Evolutionary conservation across 345 rosid genomes (phyloP).

Genomic region (Acer negundo): DNA sequence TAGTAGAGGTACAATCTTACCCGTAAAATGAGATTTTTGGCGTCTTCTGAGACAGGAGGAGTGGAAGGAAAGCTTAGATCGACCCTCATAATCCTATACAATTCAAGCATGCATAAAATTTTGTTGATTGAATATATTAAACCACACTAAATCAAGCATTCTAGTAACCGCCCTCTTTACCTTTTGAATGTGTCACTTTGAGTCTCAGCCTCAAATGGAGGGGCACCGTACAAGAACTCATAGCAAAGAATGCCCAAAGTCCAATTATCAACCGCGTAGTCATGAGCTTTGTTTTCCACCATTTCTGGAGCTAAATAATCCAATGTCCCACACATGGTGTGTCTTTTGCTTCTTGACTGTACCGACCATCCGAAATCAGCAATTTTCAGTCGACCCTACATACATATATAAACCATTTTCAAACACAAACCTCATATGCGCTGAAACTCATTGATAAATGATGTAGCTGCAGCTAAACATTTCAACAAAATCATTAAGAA

Average conservation of each 20-base stretch:
- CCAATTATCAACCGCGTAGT: constrained; percentile 95
- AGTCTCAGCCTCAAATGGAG: constrained; percentile 93
- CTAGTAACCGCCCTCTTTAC: constrained; percentile 32
- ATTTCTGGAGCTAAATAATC: constrained; percentile 97
- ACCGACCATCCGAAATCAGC: constrained; percentile 99
- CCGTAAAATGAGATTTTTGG: constrained; percentile 63
- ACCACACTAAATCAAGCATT: not conserved
- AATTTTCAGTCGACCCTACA: constrained; percentile 85
- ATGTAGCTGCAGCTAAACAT: not conserved
- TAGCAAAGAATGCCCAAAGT: constrained; percentile 88
- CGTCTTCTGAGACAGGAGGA: constrained; percentile 68
- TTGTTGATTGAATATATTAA: not conserved
- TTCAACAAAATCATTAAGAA: not conserved
- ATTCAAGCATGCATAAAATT: constrained; percentile 1
- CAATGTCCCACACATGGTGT: constrained; percentile 95
- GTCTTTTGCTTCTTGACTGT: constrained; percentile 89
- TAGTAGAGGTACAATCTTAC: constrained; percentile 34
- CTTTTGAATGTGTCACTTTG: constrained; percentile 81
- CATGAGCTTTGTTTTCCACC: constrained; percentile 92
- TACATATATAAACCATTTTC: constrained; percentile 7
- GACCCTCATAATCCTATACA: constrained; percentile 71
- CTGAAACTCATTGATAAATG: not conserved
- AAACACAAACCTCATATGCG: not conserved
- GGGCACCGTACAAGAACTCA: constrained; percentile 88
- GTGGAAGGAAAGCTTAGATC: constrained; percentile 76